Base-by-base conservation (phyloP, 2,329 filamentous ascomycete genomes). In the Microdochium bolleyi region DNA sequence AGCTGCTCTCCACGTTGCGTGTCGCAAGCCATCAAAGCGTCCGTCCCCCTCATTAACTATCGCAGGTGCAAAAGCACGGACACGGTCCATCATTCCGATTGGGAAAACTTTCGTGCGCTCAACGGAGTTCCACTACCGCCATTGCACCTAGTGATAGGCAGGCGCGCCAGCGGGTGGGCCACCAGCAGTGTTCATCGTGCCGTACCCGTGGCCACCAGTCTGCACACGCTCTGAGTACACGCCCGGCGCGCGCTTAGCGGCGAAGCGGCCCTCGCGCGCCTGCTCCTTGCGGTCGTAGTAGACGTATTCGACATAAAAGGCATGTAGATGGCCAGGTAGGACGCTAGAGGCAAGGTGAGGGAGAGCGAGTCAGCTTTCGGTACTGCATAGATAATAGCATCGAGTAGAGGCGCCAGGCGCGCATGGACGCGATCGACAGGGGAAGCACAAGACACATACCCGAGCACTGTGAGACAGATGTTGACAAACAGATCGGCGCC, bases 241-340 rank as follows among this genome's bases (percentile, higher is more conserved):
- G 25, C 86, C 86, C 0, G 87, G 83, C 1, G 86, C 86, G 2
- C 75, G 77, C 9, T 70, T 63, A 3, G 74, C 71, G 21, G 77
- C 71, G 54, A 76, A 75, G 11, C 75, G 73, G 4, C 87, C 87
- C 32, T 79, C 72, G 48, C 75, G 70, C 2, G 78, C 76, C 64
- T 84, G 79, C 60, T 89, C 84, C 51, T 77, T 79, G 38, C 86
- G 85, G 62, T 89, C 82, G 68, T 86, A 92, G 73, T 92, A 95
- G 56, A 95, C 76, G 66, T 91, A 95, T 69, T 91, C 83, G 56
- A 90, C 60, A 66, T 92, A 94, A 68, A 92, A 91, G 46, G 88
- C 88, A 65, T 91, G 85, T 44, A 92, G 80, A 59, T 90, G 85
- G 8, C 88, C 89, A 0, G 89, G 89, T 50, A 94, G 70, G 67